Evolutionary conservation across 108 stramenopile genomes (phyloP), one percentile per base, ranked within the genome.

Genomic region (Skeletonema grethae): DNA sequence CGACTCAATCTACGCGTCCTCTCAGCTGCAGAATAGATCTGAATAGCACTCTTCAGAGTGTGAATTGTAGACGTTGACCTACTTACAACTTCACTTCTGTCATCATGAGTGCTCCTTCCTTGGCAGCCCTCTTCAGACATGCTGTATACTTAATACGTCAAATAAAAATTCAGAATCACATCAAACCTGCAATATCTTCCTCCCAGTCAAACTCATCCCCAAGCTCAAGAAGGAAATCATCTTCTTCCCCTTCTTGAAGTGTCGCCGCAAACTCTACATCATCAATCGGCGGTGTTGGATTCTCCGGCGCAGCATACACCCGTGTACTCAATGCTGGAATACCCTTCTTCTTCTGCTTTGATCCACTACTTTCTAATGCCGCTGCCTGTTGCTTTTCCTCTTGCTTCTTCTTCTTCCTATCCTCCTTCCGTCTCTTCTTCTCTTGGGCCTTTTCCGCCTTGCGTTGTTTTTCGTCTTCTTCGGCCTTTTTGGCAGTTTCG

Each of bases 151-250:
- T n/a, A n/a, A n/a, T n/a, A n/a, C n/a, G n/a, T n/a, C n/a, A n/a
- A n/a, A n/a, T n/a, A n/a, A n/a, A n/a, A n/a, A n/a, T n/a, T n/a
- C 25, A 28, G 25, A 28, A 34, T 34, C 7, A 34, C 36, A 38
- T 38, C 56, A 83, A 66, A 69, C 60, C 77, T n/a, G 71, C 65
- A 18, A 80, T 69, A 68, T 89, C 82, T 57, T 89, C 88, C 88
- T 24, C 76, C 67, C 18, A 88, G 36, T 85, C 76, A 31, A 91
- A 86, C 74, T 79, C 69, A 45, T 83, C 78, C 61, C 77, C 82
- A 2, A 18, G 7, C 63, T 77, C 83, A 11, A 80, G 32, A 29
- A 80, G 61, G 7, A 88, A 69, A 71, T 86, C 85, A 39, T 90
- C 91, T 50, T 88, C 86, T 39, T 60, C 71, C 34, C 70, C 77